phyloP scores from a whole-genome alignment of 495 filamentous ascomycete species.

The Neurospora intermedia region DNA sequence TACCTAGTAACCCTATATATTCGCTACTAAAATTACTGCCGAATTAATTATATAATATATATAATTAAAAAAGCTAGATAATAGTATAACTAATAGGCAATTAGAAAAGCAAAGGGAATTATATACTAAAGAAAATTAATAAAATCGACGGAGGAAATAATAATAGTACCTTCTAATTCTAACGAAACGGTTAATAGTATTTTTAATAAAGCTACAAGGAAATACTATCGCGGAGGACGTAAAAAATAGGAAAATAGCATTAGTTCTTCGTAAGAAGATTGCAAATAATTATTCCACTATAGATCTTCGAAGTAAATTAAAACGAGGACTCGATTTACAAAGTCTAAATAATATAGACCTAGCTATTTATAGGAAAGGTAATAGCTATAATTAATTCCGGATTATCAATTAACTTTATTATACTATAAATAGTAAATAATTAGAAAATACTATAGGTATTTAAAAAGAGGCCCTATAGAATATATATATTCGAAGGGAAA shows the following conservation, averaged over 20 bases:
- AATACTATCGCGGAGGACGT: neutral
- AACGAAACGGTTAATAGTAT: neutral
- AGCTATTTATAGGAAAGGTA: neutral
- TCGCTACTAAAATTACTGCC: too few species aligned
- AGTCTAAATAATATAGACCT: fast-evolving
- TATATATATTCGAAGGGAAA: neutral
- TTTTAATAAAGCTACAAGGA: neutral
- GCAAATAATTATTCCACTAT: neutral
- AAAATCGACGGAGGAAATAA: neutral
- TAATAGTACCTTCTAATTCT: neutral
- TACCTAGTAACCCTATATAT: too few species aligned
- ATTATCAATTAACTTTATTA: neutral
- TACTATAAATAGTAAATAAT: neutral
- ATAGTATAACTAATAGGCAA: too few species aligned
- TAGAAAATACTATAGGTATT: neutral
- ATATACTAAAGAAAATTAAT: too few species aligned
- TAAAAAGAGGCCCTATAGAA: neutral
- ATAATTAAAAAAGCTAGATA: too few species aligned
- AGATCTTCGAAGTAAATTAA: neutral
- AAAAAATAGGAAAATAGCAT: neutral
- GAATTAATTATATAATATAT: too few species aligned
- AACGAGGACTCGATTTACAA: neutral
- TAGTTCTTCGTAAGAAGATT: neutral
- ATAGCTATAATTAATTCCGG: neutral
- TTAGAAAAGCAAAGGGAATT: too few species aligned